phyloP scores from a whole-genome alignment of 805 yeast genomes.

The Kodamaea laetipori region DNA sequence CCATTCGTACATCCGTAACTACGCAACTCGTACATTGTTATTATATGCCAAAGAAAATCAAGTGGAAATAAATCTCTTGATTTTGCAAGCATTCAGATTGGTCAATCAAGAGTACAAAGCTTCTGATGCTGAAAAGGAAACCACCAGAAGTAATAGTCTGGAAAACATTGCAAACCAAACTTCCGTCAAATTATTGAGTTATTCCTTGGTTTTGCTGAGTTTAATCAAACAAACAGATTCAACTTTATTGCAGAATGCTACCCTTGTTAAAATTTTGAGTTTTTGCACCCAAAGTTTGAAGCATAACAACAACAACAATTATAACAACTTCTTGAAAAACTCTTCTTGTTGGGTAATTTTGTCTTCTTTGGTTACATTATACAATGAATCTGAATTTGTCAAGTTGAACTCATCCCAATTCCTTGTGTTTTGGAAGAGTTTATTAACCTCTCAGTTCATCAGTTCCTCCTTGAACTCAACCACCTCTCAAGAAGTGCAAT shows the following conservation, averaged over 20 bases:
- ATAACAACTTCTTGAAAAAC: conserved; percentile 26
- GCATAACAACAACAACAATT: conserved; percentile 30
- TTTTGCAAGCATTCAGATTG: conserved; percentile 32
- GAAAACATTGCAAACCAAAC: conserved; percentile 24
- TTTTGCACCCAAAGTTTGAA: conserved; percentile 48
- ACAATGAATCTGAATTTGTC: conserved; percentile 44
- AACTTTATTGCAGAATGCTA: conserved; percentile 39
- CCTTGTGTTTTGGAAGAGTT: conserved; percentile 46
- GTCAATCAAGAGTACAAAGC: conserved; percentile 32
- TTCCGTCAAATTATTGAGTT: conserved; percentile 30
- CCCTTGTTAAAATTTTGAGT: conserved; percentile 44
- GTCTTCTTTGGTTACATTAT: conserved; percentile 41
- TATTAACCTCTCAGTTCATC: conserved; percentile 44
- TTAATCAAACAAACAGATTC: conserved; percentile 39
- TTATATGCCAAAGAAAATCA: conserved; percentile 31
- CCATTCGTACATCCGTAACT: conserved; percentile 36
- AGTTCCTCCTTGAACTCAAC: conserved; percentile 22
- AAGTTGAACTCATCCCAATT: conserved; percentile 46
- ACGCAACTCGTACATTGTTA: conserved; percentile 34
- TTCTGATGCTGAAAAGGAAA: conserved; percentile 12
- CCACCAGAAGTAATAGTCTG: conserved; percentile 11
- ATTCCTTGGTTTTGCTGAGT: conserved; percentile 38
- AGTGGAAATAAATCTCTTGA: conserved; percentile 39
- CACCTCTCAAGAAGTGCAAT: conserved; percentile 20
- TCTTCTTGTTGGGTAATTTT: conserved; percentile 46